Percentiles rank a stretch among this genome's conserved stretches.
These are phyloP conservation scores for Cryptosporidium bovis DNA, from an alignment of 169 alveolate genomes.

Conservation along the genomic window DNA sequence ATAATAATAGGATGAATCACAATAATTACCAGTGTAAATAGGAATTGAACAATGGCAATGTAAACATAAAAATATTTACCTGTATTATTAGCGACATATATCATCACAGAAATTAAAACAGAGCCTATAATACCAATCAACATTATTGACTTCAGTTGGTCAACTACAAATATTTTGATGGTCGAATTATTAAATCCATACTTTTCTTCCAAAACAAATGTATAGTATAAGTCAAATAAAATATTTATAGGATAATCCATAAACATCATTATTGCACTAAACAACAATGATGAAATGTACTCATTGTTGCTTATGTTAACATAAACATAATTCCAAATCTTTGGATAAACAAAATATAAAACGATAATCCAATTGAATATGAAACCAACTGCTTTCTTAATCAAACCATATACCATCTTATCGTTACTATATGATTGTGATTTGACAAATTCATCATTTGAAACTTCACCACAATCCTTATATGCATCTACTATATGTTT, in stretches of 20 bases:
- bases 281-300: constrained; percentile 39
- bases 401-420: constrained; percentile 19
- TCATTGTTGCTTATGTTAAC: constrained; percentile 37
- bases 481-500: constrained; percentile 23
- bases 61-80: constrained; percentile 65
- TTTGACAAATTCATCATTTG: constrained; percentile 13
- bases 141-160: constrained; percentile 28
- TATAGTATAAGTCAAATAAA: constrained; percentile 38
- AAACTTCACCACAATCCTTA: constrained; percentile 45
- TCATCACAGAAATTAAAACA: not conserved
- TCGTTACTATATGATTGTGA: constrained; percentile 47
- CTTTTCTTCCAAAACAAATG: constrained; percentile 58
- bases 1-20: constrained; percentile 43
- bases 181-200: constrained; percentile 58
- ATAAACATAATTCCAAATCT: constrained; percentile 38
- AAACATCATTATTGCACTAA: constrained; percentile 15
- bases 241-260: constrained; percentile 34
- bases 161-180: constrained; percentile 9
- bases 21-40: not conserved
- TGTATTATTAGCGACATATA: constrained; percentile 51
- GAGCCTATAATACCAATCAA: constrained; percentile 7
- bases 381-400: constrained; percentile 30
- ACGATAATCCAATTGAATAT: constrained; percentile 39
- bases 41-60: constrained; percentile 36
- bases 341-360: constrained; percentile 13